A percentile compares a stretch with the other conserved stretches of the same genome.
Evolutionary conservation across 768 basidiomycete species (phyloP).

Genomic region (Lactarius hengduanensis): DNA sequence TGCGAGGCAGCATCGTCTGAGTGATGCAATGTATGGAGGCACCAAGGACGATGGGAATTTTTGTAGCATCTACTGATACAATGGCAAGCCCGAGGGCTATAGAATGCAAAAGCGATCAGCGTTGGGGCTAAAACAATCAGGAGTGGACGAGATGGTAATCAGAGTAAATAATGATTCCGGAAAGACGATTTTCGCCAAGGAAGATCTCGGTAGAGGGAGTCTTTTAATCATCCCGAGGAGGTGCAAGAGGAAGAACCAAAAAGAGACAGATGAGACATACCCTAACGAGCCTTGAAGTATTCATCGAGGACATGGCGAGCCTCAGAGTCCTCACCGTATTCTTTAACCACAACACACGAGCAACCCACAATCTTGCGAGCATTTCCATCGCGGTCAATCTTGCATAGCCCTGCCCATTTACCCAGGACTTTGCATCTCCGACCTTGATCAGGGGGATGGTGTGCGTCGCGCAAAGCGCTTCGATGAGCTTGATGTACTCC

Average conservation of each 20-base stretch:
- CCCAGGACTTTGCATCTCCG: constrained; percentile 95
- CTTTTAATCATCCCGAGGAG: constrained; percentile 72
- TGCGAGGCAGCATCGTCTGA: not conserved
- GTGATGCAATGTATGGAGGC: not conserved
- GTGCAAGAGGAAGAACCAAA: constrained; percentile 10
- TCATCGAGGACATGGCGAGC: constrained; percentile 91
- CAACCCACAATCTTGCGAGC: constrained; percentile 93
- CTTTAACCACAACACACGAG: constrained; percentile 96
- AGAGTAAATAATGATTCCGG: constrained; percentile 90
- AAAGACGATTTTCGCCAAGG: constrained; percentile 75
- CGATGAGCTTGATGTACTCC: constrained; percentile 99
- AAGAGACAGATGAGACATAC: constrained; percentile 32
- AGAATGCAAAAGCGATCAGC: constrained; percentile 13
- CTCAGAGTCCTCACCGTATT: constrained; percentile 93
- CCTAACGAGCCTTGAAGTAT: constrained; percentile 94
- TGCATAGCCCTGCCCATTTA: constrained; percentile 98
- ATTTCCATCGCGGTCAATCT: constrained; percentile 99
- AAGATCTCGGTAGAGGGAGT: constrained; percentile 89
- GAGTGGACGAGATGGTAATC: constrained; percentile 38
- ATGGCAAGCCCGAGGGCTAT: constrained; percentile 7
- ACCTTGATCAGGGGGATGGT: constrained; percentile 99
- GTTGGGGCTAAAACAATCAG: not conserved
- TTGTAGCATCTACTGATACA: constrained; percentile 25
- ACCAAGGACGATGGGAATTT: constrained; percentile 5
- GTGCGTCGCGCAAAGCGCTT: constrained; percentile 98